Conservation (phyloP, 768 basidiomycete species). For the Baorangia bicolor region DNA sequence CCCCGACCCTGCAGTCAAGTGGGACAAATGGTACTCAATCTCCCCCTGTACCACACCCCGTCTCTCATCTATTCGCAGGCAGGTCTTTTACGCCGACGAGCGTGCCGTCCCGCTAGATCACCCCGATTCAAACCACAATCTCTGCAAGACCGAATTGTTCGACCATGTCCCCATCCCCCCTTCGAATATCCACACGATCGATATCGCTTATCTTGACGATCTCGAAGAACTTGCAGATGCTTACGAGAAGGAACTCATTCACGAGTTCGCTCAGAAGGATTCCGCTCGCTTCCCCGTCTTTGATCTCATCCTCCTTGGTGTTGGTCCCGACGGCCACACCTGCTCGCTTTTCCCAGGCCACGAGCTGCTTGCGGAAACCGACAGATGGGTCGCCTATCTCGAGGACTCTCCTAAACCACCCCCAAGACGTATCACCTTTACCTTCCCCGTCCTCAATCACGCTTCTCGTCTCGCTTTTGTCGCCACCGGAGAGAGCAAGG, state of each 20-base stretch:
- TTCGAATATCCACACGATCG: slow-evolving; percentile 81
- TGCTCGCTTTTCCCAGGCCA: slow-evolving; percentile 98
- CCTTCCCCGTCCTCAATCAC: slow-evolving; percentile 88
- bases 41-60: background rate
- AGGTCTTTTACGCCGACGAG: slow-evolving; percentile 97
- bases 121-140: slow-evolving; percentile 86
- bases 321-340: slow-evolving; percentile 98
- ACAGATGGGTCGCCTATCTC: slow-evolving; percentile 93
- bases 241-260: slow-evolving; percentile 83
- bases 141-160: slow-evolving; percentile 73
- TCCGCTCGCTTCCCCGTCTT: slow-evolving; percentile 96
- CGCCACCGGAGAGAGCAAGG: slow-evolving; percentile 79
- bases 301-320: slow-evolving; percentile 94
- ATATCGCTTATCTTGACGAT: slow-evolving; percentile 62
- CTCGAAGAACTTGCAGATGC: slow-evolving; percentile 78
- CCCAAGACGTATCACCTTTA: slow-evolving; percentile 85
- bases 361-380: slow-evolving; percentile 74
- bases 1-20: slow-evolving; percentile 63
- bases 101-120: slow-evolving; percentile 92
- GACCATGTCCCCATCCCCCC: slow-evolving; percentile 77
- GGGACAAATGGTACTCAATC: slow-evolving; percentile 89
- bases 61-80: slow-evolving; percentile 54
- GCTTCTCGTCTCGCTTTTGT: slow-evolving; percentile 89
- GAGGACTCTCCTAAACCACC: slow-evolving; percentile 96
- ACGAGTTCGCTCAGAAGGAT: slow-evolving; percentile 88